A percentile compares a stretch with the other conserved stretches of the same genome.
Evolutionary conservation across 73 alveolate genomes (phyloP).

Genomic region (Effrenium voratum): DNA sequence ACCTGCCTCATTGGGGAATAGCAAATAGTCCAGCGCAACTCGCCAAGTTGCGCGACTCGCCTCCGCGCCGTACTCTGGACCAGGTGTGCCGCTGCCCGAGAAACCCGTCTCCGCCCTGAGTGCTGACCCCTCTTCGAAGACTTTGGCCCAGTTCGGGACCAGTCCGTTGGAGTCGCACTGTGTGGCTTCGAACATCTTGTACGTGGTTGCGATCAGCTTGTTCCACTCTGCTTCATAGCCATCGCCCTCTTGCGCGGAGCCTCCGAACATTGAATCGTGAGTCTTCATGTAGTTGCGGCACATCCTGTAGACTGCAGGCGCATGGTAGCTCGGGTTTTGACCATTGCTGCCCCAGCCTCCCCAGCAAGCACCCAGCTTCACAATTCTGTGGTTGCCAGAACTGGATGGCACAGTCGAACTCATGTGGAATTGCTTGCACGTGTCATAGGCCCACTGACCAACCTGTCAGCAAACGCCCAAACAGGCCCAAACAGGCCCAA

Average conservation of each 20-base stretch:
- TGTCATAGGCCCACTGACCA: slow-evolving; percentile 11
- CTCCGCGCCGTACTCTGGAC: not conserved
- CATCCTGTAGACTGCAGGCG: not conserved
- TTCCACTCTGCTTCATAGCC: not conserved
- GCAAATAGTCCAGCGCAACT: slow-evolving; percentile 21
- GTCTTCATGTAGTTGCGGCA: not conserved
- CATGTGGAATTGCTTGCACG: slow-evolving; percentile 31
- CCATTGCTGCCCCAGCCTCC: slow-evolving; percentile 22
- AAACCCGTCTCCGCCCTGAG: not conserved
- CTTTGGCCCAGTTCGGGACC: slow-evolving; percentile 22
- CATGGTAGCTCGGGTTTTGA: slow-evolving; percentile 2
- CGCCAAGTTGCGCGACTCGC: slow-evolving; percentile 30
- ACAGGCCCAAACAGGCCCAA: not conserved
- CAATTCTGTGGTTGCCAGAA: slow-evolving; percentile 3
- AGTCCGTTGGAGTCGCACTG: slow-evolving; percentile 28
- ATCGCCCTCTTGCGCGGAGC: not conserved
- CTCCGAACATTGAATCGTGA: not conserved
- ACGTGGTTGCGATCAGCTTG: slow-evolving; percentile 3
- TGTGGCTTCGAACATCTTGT: not conserved
- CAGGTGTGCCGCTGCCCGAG: slow-evolving; percentile 39
- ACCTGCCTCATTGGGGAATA: not conserved
- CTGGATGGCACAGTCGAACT: not conserved
- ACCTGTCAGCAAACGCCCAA: not conserved
- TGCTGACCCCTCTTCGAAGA: not conserved
- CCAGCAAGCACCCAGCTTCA: slow-evolving; percentile 62